Conservation (phyloP, 2,329 filamentous ascomycete species). For the Pseudogymnoascus sp. region DNA sequence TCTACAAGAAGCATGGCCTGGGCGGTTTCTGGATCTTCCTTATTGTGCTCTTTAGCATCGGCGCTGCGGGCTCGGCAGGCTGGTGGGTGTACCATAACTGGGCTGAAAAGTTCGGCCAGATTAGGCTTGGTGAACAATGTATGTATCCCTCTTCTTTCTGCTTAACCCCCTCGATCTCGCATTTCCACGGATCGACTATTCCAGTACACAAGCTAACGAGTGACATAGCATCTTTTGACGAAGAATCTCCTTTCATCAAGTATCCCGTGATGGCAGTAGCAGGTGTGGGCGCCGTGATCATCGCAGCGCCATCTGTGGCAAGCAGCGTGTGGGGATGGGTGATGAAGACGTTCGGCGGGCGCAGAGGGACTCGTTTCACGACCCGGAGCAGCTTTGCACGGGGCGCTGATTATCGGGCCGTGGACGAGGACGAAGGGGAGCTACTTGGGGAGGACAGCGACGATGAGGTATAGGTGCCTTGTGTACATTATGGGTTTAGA, state of each 20-base stretch:
- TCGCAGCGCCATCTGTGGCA: constrained; percentile 61
- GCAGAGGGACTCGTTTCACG: constrained; percentile 58
- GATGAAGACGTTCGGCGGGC: constrained; percentile 43
- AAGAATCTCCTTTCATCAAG: constrained; percentile 68
- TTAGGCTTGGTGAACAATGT: constrained; percentile 71
- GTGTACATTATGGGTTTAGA: constrained; percentile 8
- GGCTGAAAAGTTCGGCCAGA: constrained; percentile 85
- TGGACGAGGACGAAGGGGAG: constrained; percentile 92
- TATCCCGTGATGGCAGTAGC: constrained; percentile 72
- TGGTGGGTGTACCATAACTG: constrained; percentile 82
- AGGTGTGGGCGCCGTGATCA: constrained; percentile 51
- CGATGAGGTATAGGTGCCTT: constrained; percentile 60
- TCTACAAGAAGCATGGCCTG: constrained; percentile 62
- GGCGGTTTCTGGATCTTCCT: constrained; percentile 76
- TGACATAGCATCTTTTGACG: constrained; percentile 44
- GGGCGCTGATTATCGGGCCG: constrained; percentile 78
- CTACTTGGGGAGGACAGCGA: constrained; percentile 88
- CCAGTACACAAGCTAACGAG: constrained; percentile 17
- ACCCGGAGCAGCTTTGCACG: constrained; percentile 84
- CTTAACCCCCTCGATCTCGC: neutral
- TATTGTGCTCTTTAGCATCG: constrained; percentile 69
- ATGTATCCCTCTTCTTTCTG: constrained; percentile 13
- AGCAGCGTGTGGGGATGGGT: constrained; percentile 64
- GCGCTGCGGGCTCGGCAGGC: constrained; percentile 61
- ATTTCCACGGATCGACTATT: neutral